Evolutionary conservation across 352 stramenopile genomes (phyloP), one percentile per base, ranked within the genome.

Genomic region (Phytophthora sansomeana): DNA sequence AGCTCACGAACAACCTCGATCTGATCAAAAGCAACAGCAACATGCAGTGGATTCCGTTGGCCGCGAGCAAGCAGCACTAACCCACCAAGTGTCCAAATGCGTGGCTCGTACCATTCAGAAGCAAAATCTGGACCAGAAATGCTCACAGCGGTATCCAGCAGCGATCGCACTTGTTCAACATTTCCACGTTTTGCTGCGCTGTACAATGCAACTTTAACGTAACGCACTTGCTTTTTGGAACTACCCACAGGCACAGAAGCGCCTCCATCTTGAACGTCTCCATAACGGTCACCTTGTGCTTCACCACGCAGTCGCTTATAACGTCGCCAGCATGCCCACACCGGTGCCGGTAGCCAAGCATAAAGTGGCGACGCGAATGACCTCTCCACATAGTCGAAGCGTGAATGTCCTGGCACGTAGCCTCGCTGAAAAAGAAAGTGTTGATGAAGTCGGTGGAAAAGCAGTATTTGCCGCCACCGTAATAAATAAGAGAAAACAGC

Each of bases 401-500:
- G 79, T 14, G 80, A 83, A 6, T 78, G 71, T 1, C 81, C 82
- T 5, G 82, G 82, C 0, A 88, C 58, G 54, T 77, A 88, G 29
- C 84, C 84, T 5, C 79, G 71, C 58, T 95, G 87, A 44, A 82
- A 92, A 16, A 93, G 68, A 49, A 92, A 87, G 33, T 93, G 84
- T 46, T 91, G 83, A 55, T 92, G 87, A 65, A 95, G 65, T 35
- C 80, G 74, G 38, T 95, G 85, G 57, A 95, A 95, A 26, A 95
- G 69, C 19, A 89, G 69, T 56, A 95, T 91, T 57, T 95, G 87
- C 32, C 87, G 78, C 84, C 84, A 95, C 1, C 87, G 78, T 17
- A 92, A 69, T 16, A 79, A 49, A 51, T 91, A 95, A 4, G 80
- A 74, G 19, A 83, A 48, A 10, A 90, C 54, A 3, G 79, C 81